These are phyloP conservation scores for Vaccinium corymbosum DNA, from an alignment of 148 eudicot species.

Conservation along the genomic window DNA sequence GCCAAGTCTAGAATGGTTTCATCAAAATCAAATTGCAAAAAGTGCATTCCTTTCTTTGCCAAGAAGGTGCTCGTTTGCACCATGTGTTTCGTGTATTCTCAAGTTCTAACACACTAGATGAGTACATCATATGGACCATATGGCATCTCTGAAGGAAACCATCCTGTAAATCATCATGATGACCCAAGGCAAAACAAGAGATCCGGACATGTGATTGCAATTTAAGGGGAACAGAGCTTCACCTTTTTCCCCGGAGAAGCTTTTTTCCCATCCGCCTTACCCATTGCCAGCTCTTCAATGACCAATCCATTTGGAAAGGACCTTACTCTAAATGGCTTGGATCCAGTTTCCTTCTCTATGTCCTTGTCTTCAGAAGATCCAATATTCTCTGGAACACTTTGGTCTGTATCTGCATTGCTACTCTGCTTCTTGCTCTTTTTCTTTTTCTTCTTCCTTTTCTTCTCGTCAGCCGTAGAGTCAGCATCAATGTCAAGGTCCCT, in stretches of 20 bases:
- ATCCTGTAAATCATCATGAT: not conserved
- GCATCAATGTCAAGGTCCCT: slow-evolving; percentile 16
- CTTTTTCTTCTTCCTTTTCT: slow-evolving; percentile 50
- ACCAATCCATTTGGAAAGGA: slow-evolving; percentile 48
- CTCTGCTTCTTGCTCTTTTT: slow-evolving; percentile 52
- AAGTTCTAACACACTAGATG: not conserved
- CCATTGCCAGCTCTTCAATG: slow-evolving; percentile 48
- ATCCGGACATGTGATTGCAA: not conserved
- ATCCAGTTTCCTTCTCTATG: slow-evolving; percentile 36
- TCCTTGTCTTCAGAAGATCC: slow-evolving; percentile 30
- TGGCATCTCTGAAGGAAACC: not conserved
- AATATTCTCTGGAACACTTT: slow-evolving; percentile 28
- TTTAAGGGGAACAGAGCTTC: not conserved
- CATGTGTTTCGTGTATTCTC: not conserved
- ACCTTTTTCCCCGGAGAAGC: slow-evolving; percentile 53
- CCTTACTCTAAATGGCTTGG: slow-evolving; percentile 53
- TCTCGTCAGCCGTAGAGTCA: slow-evolving; percentile 23
- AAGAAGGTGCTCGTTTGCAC: not conserved
- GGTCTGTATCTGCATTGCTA: slow-evolving; percentile 26
- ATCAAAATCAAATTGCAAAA: not conserved
- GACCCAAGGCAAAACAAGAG: not conserved
- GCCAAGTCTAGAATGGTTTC: too few species aligned
- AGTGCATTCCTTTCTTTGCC: not conserved
- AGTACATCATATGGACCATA: not conserved
- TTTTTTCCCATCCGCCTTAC: slow-evolving; percentile 48